Conservation (phyloP, 1,284 basidiomycete genomes). For the Rhodofomes roseus region DNA sequence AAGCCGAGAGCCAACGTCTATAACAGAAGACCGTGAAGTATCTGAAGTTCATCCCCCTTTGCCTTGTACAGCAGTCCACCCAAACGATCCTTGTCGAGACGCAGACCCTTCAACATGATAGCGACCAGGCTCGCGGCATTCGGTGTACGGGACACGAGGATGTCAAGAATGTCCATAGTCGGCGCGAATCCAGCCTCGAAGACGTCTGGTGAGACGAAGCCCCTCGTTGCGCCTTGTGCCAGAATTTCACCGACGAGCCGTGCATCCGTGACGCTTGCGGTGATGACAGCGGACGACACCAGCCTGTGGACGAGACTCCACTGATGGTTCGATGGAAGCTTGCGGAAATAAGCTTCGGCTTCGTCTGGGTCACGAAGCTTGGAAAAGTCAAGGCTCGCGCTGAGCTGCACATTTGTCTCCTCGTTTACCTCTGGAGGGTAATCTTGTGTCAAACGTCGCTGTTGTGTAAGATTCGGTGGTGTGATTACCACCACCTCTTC, state of each 20-base stretch:
- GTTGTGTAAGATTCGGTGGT: no score
- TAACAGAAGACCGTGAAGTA: background rate
- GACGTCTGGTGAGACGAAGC: constrained; percentile 44
- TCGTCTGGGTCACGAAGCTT: constrained; percentile 78
- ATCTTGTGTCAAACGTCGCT: no score
- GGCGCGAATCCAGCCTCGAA: constrained; percentile 65
- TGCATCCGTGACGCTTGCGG: constrained; percentile 75
- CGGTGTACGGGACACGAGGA: constrained; percentile 87
- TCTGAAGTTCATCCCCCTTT: background rate
- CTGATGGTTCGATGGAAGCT: constrained; percentile 63
- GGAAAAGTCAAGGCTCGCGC: no score
- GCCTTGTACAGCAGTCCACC: background rate
- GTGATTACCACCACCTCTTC: no score
- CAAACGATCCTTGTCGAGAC: constrained; percentile 45
- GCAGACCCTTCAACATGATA: constrained; percentile 65
- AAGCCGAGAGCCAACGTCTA: no score
- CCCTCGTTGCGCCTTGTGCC: constrained; percentile 50
- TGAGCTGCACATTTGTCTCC: no score
- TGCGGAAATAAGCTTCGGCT: constrained; percentile 80
- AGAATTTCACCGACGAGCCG: constrained; percentile 73
- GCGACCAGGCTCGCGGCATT: constrained; percentile 79
- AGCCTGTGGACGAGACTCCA: constrained; percentile 72
- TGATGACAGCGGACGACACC: constrained; percentile 56
- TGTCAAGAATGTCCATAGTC: constrained; percentile 75
- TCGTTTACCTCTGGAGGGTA: no score